Conservation (phyloP, 1,284 basidiomycete genomes). For the Jaminaea rosea region DNA sequence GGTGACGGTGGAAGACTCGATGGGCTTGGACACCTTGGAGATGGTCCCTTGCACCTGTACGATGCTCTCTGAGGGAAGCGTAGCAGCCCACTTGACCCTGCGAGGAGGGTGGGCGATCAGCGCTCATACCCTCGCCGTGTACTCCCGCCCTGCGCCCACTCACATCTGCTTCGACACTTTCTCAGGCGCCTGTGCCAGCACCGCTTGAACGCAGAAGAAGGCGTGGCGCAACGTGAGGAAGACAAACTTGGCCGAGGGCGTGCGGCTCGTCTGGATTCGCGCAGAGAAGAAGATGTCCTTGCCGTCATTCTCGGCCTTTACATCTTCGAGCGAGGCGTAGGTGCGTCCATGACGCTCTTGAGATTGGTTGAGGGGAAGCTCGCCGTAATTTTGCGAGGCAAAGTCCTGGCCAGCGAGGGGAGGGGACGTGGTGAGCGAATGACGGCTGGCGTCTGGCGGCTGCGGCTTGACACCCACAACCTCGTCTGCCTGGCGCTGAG, state of each 20-base stretch:
- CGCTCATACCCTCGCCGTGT: too few species aligned
- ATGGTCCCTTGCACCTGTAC: conserved; percentile 70
- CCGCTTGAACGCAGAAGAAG: conserved; percentile 77
- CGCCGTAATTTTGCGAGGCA: conserved; percentile 77
- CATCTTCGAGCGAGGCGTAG: conserved; percentile 58
- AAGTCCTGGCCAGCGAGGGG: conserved; percentile 63
- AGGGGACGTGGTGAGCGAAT: too few species aligned
- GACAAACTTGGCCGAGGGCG: conserved; percentile 69
- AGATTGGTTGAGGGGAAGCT: conserved; percentile 84
- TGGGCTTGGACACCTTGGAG: conserved; percentile 63
- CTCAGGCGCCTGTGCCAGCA: conserved; percentile 66
- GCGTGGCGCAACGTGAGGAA: conserved; percentile 88
- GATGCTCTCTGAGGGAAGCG: conserved; percentile 76
- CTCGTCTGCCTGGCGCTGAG: conserved; percentile 64
- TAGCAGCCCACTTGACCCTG: conserved; percentile 80
- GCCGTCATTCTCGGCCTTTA: conserved; percentile 64
- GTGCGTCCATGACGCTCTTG: conserved; percentile 55
- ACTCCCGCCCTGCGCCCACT: too few species aligned
- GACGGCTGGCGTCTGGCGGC: too few species aligned
- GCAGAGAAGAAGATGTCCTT: conserved; percentile 76
- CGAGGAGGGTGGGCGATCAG: too few species aligned
- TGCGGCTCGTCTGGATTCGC: conserved; percentile 81
- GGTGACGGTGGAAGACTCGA: conserved; percentile 79
- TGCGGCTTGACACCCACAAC: conserved; percentile 56
- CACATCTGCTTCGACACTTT: conserved; percentile 95